A percentile compares a stretch with the other conserved stretches of the same genome.
phyloP scores from a whole-genome alignment of 192 early-diverging fungal genomes.

The Rhizoclosmatium sp. region DNA sequence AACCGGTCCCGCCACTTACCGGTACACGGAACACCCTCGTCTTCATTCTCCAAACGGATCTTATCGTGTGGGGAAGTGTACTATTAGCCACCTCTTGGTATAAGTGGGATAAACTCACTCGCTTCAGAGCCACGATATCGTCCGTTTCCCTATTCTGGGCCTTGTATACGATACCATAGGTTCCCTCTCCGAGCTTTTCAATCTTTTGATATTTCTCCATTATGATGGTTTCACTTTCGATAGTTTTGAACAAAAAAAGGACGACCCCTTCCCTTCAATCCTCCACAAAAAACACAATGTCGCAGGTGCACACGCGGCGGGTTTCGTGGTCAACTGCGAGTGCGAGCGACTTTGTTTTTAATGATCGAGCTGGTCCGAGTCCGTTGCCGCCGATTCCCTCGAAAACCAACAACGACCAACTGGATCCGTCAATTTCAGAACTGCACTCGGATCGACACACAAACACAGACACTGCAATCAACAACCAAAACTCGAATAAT shows the following conservation, averaged over 20 bases:
- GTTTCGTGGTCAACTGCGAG: slow-evolving; percentile 15
- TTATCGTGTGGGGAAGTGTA: slow-evolving; percentile 2
- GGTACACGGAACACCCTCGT: slow-evolving; percentile 60
- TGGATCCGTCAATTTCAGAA: neutral
- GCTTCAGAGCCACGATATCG: slow-evolving; percentile 98
- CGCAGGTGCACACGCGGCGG: neutral
- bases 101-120: slow-evolving; percentile 50
- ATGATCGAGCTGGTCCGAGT: neutral
- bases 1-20: slow-evolving; percentile 29
- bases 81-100: neutral
- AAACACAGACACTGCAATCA: neutral
- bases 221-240: slow-evolving; percentile 2
- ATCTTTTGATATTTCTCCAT: slow-evolving; percentile 85
- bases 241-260: too few species aligned
- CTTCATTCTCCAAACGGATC: slow-evolving; percentile 63
- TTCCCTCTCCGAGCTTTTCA: slow-evolving; percentile 95
- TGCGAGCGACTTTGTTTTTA: neutral
- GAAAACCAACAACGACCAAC: neutral
- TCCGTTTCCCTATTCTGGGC: slow-evolving; percentile 94
- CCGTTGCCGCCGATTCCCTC: slow-evolving; percentile 11
- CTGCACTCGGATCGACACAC: neutral
- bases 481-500: neutral
- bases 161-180: slow-evolving; percentile 89
- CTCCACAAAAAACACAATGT: neutral
- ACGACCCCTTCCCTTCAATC: too few species aligned